Conservation (phyloP, 768 basidiomycete species). For the Lactarius sp. region DNA sequence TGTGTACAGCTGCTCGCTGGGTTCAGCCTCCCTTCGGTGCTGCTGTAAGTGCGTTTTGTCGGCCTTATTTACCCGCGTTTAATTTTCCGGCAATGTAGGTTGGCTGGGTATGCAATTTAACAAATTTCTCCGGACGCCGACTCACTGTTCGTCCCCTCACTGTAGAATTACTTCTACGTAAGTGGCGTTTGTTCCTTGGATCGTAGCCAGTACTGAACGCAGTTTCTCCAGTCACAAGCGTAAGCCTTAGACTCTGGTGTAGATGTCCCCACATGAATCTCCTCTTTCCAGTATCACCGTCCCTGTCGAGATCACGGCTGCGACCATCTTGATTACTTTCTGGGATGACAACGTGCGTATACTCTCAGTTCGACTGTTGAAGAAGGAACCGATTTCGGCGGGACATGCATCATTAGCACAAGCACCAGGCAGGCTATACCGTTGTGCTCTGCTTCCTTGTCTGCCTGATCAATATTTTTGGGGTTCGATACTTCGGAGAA, state of each 20-base stretch:
- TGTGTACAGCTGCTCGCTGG: constrained; percentile 32
- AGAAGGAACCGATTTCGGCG: neutral
- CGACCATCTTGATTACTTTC: constrained; percentile 62
- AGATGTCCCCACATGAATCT: neutral
- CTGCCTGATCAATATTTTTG: constrained; percentile 61
- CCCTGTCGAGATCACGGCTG: constrained; percentile 73
- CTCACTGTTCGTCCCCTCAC: neutral
- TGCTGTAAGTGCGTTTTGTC: constrained; percentile 28
- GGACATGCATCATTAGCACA: constrained; percentile 32
- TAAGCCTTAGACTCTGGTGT: constrained; percentile 1
- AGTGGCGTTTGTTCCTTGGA: constrained; percentile 25
- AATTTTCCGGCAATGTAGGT: constrained; percentile 13
- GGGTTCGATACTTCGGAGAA: constrained; percentile 70
- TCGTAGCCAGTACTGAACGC: constrained; percentile 1
- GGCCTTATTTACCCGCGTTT: neutral
- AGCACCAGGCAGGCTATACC: constrained; percentile 53
- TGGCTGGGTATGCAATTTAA: constrained; percentile 30
- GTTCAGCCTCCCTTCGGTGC: constrained; percentile 37
- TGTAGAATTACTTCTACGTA: constrained; percentile 51
- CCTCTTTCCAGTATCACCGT: constrained; percentile 41
- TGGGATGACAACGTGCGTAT: constrained; percentile 58
- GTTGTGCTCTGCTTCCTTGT: constrained; percentile 54
- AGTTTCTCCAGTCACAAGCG: constrained; percentile 32
- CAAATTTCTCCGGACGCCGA: neutral
- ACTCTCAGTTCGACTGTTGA: neutral